Base-by-base conservation (phyloP, 495 filamentous ascomycete genomes). In the Paragyromitra xinjiangensis region DNA sequence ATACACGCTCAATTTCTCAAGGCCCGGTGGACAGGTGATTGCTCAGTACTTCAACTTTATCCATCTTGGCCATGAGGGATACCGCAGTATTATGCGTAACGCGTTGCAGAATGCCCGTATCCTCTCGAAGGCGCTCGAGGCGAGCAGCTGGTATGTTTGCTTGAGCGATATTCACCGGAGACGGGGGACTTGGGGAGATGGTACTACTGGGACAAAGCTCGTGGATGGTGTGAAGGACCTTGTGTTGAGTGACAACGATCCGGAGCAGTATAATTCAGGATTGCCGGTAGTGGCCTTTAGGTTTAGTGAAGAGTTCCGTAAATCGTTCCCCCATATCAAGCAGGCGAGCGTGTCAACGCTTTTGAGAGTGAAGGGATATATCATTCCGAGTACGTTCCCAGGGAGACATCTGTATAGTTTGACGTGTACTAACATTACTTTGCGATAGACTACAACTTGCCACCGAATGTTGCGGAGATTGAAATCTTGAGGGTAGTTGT, bases 11-110 rank as follows among this genome's bases (percentile, higher is more conserved):
- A 94, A 93, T 84, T 94, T 94, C 83, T 91, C 90, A 2, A 87
- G 91, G 0, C 92, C 92, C 0, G 91, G 90, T 14, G 89, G 89
- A 0, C 92, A 93, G 73, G 86, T 93, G 40, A 88, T 93, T 64
- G 91, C 86, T 7, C 92, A 94, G 81, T 94, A 93, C 82, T 94
- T 89, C 82, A 93, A 93, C 81, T 86, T 93, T 14, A 90, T 93
- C 64, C 90, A 92, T 76, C 88, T 94, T 5, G 92, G 92, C 4
- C 90, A 88, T 82, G 83, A 85, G 0, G 92, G 92, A 29, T 94
- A 89, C 81, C 24, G 86, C 84, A 55, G 82, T 85, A 44, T 92
- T 73, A 92, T 93, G 89, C 89, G 91, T 77, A 92, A 91, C 78
- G 88, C 89, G 73, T 84, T 94, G n/a, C 80, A 87, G 42, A 92